A percentile compares a stretch with the other conserved stretches of the same genome.
phyloP scores from a whole-genome alignment of 192 early-diverging fungal genomes.

The Spizellomyces sp. region DNA sequence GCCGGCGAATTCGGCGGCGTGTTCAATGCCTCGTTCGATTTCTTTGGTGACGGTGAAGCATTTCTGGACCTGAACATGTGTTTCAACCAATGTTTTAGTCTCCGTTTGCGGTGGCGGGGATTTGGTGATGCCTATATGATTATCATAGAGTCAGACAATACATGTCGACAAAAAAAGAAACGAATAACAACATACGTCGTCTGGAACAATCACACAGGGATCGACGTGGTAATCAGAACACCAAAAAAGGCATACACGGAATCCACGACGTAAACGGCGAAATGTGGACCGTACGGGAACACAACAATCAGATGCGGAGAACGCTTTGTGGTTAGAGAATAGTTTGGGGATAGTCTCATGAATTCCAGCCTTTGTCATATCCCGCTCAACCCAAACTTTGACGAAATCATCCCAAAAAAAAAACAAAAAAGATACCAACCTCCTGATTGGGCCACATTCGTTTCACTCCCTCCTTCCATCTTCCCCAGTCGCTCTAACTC shows the following conservation, averaged over 20 bases:
- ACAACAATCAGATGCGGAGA: too few species aligned
- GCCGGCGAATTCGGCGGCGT: too few species aligned
- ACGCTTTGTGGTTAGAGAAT: too few species aligned
- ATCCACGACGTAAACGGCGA: too few species aligned
- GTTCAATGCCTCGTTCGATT: too few species aligned
- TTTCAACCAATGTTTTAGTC: constrained; percentile 7
- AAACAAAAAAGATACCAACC: neutral
- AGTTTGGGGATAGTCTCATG: too few species aligned
- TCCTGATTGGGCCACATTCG: neutral
- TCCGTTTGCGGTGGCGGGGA: neutral
- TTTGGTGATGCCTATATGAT: neutral
- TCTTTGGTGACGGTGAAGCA: neutral
- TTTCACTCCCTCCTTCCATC: constrained; percentile 16
- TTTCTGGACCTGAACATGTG: neutral
- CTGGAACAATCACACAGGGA: neutral
- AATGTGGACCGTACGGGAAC: too few species aligned
- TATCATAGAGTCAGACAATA: too few species aligned
- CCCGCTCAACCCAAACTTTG: neutral
- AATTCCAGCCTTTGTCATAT: too few species aligned
- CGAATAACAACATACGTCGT: neutral
- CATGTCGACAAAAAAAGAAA: too few species aligned
- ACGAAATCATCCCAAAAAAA: neutral
- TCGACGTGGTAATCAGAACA: too few species aligned
- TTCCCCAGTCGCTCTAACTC: constrained; percentile 15
- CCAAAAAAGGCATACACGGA: too few species aligned